Percentiles rank a stretch among this genome's conserved stretches.
These are phyloP conservation scores for Spizellomyces sp. DNA, from an alignment of 192 early-diverging fungal genomes.

Conservation along the genomic window DNA sequence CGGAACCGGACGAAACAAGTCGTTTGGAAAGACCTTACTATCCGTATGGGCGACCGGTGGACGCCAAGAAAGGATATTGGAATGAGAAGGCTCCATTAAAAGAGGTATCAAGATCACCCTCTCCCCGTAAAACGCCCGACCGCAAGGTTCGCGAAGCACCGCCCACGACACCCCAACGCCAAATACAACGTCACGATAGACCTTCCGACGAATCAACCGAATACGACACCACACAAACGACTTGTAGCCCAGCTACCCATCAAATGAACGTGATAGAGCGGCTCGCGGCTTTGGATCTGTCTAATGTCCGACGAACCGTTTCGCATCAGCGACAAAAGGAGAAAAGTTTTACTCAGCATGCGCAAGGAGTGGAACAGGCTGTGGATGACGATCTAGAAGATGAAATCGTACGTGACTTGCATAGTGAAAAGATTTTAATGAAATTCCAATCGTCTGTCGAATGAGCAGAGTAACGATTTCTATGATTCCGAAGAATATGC, in stretches of 20 bases:
- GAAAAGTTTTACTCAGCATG: neutral
- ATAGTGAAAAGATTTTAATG: neutral
- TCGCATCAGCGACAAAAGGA: conserved; percentile 5
- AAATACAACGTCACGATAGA: neutral
- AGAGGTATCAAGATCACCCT: neutral
- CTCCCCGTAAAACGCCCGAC: conserved; percentile 6
- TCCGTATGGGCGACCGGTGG: neutral
- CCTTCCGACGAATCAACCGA: neutral
- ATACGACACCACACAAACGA: neutral
- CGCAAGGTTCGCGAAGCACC: neutral
- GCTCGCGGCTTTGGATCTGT: conserved; percentile 25
- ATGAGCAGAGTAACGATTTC: too few species aligned
- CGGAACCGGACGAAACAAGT: neutral
- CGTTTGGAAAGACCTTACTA: neutral
- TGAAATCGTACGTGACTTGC: neutral
- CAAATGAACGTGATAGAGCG: conserved; percentile 14
- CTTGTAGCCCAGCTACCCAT: neutral
- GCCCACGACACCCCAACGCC: neutral
- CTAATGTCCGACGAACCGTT: conserved; percentile 15
- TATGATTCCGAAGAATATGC: too few species aligned
- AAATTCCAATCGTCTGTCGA: neutral
- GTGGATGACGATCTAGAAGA: conserved; percentile 1
- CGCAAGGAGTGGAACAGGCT: neutral
- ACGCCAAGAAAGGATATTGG: neutral
- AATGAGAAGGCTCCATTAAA: neutral